These are phyloP conservation scores for Musa schizocarpa DNA, from an alignment of 176 grass and related monocot genomes.

Conservation along the genomic window DNA sequence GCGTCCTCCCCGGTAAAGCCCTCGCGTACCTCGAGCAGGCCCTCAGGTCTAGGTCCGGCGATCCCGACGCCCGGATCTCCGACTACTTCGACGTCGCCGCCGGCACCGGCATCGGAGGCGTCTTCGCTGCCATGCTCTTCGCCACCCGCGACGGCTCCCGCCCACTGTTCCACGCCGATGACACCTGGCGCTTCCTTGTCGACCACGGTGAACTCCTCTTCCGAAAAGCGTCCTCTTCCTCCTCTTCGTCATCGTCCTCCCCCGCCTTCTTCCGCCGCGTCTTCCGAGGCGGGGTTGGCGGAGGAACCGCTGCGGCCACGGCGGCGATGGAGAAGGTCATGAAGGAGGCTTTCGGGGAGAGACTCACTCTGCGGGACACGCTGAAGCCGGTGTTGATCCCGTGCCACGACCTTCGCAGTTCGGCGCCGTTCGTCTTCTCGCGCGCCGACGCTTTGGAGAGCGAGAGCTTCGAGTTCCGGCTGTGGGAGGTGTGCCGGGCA, in stretches of 20 bases:
- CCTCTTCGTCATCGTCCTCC: constrained; percentile 11
- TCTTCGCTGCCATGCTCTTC: constrained; percentile 91
- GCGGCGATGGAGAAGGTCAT: constrained; percentile 52
- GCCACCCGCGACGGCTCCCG: constrained; percentile 41
- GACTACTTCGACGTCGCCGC: constrained; percentile 95
- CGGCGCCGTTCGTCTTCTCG: constrained; percentile 77
- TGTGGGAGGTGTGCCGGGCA: constrained; percentile 85
- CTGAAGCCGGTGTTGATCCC: constrained; percentile 86
- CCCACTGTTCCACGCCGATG: constrained; percentile 70
- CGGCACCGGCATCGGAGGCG: constrained; percentile 66
- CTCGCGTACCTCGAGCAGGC: constrained; percentile 79
- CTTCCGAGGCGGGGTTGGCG: constrained; percentile 13
- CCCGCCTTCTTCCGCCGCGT: constrained; percentile 5
- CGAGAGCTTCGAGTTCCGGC: constrained; percentile 86
- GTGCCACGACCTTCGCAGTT: constrained; percentile 74
- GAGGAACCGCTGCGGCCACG: constrained; percentile 28
- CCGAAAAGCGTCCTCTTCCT: constrained; percentile 33
- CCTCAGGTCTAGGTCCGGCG: constrained; percentile 54
- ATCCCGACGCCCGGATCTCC: constrained; percentile 55
- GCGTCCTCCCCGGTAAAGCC: constrained; percentile 59
- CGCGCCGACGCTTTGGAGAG: constrained; percentile 89
- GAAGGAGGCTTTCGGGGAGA: constrained; percentile 64
- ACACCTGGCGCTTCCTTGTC: constrained; percentile 75
- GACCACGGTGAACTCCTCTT: constrained; percentile 59
- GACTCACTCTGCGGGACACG: constrained; percentile 78